phyloP scores from a whole-genome alignment of 257 asterid genomes.

The Anisodus acutangulus region DNA sequence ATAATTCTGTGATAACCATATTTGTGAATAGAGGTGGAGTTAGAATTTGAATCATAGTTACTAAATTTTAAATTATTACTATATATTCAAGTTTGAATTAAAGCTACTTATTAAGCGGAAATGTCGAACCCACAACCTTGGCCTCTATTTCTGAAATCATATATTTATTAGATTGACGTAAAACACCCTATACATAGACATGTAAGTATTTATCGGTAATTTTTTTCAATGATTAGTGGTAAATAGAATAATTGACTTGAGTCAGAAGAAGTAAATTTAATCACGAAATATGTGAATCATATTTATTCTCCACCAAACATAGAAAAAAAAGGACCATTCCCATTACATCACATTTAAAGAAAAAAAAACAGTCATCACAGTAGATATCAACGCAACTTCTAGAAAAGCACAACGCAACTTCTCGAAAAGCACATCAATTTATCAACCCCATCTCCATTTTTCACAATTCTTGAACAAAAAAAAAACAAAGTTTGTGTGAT shows the following conservation, averaged over 20 bases:
- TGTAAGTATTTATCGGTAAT: no score
- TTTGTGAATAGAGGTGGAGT: no score
- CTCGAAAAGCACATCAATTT: background rate
- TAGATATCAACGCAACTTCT: constrained; percentile 29
- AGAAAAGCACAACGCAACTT: constrained; percentile 31
- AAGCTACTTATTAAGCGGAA: no score
- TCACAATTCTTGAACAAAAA: background rate
- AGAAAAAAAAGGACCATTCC: background rate
- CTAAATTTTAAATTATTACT: no score
- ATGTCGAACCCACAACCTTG: no score
- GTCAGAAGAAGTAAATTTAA: background rate
- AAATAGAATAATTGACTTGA: background rate
- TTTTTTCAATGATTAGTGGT: no score
- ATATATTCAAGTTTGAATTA: no score
- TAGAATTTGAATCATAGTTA: no score
- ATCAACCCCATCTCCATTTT: background rate
- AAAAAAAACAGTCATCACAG: background rate
- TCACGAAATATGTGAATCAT: background rate
- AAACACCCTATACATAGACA: no score
- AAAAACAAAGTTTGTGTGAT: background rate
- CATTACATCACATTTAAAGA: background rate
- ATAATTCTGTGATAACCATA: no score
- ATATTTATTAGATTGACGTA: no score
- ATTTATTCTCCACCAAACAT: background rate
- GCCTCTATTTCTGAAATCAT: no score